Percentiles rank a stretch among this genome's conserved stretches.
Conservation (phyloP, 306 rosid species). For the Calophaca sinica region DNA sequence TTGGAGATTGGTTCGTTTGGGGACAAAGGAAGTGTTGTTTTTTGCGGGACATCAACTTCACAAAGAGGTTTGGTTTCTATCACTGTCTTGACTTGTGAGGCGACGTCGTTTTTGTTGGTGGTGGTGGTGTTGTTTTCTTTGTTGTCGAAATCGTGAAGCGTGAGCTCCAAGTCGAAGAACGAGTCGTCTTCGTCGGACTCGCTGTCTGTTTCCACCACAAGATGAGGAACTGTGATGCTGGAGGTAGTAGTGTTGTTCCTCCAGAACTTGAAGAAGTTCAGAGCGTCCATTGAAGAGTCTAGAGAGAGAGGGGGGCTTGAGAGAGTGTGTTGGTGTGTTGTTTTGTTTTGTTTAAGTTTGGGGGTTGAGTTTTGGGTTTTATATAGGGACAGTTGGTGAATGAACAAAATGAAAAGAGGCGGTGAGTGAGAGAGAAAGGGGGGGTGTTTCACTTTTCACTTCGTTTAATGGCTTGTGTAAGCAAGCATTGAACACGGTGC, state of each 20-base stretch:
- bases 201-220: slow-evolving; percentile 51
- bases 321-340: background rate
- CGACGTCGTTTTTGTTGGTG: background rate
- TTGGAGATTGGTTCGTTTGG: slow-evolving; percentile 68
- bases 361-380: slow-evolving; percentile 40
- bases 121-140: slow-evolving; percentile 39
- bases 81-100: slow-evolving; percentile 24
- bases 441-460: slow-evolving; percentile 51
- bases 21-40: slow-evolving; percentile 48
- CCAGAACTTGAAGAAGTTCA: slow-evolving; percentile 80
- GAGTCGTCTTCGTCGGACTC: slow-evolving; percentile 78
- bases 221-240: slow-evolving; percentile 47
- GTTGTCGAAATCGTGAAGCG: slow-evolving; percentile 43
- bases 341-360: background rate
- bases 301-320: background rate
- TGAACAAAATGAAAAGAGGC: slow-evolving; percentile 42
- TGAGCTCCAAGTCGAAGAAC: slow-evolving; percentile 84
- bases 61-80: background rate
- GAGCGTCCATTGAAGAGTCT: slow-evolving; percentile 62
- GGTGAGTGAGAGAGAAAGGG: slow-evolving; percentile 5
- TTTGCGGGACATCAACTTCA: slow-evolving; percentile 27
- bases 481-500: slow-evolving; percentile 61
- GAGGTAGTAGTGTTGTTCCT: slow-evolving; percentile 45
- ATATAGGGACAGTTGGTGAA: slow-evolving; percentile 52
- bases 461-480: slow-evolving; percentile 60